phyloP scores from a whole-genome alignment of 148 eudicot species.

The Heliosperma pusillum region DNA sequence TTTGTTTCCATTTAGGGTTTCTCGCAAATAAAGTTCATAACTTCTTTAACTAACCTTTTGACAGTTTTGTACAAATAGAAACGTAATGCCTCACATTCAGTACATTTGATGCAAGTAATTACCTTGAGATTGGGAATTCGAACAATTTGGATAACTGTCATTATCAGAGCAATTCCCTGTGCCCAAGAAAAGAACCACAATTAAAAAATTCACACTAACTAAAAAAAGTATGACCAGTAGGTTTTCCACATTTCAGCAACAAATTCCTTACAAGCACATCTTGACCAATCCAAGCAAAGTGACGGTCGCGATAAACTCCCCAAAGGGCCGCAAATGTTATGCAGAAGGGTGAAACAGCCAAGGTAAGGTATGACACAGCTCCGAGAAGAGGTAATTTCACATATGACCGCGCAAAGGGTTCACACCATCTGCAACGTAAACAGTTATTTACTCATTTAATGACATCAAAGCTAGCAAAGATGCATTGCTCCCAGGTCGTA shows the following conservation, averaged over 20 bases:
- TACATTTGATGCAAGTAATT: constrained; percentile 8
- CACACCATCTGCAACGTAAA: constrained; percentile 54
- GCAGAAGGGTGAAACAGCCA: constrained; percentile 83
- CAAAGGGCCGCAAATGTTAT: constrained; percentile 64
- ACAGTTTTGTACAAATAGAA: no score
- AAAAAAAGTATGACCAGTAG: background rate
- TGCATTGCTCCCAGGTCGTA: background rate
- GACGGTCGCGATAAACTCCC: constrained; percentile 54
- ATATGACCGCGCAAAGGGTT: constrained; percentile 45
- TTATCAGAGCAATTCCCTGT: constrained; percentile 82
- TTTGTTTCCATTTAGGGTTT: no score
- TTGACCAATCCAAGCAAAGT: constrained; percentile 88
- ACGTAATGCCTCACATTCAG: no score
- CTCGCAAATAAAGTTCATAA: no score
- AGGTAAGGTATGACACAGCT: constrained; percentile 67
- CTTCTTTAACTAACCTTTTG: no score
- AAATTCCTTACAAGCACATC: constrained; percentile 77
- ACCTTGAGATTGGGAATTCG: constrained; percentile 93
- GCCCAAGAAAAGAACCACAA: constrained; percentile 6
- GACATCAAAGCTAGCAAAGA: background rate
- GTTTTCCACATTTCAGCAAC: background rate
- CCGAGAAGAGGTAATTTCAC: constrained; percentile 73
- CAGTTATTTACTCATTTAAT: constrained; percentile 7
- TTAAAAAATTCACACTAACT: background rate
- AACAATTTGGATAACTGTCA: constrained; percentile 76